phyloP scores from a whole-genome alignment of 2,329 filamentous ascomycete species.

The Trichoderma cornu-damae region DNA sequence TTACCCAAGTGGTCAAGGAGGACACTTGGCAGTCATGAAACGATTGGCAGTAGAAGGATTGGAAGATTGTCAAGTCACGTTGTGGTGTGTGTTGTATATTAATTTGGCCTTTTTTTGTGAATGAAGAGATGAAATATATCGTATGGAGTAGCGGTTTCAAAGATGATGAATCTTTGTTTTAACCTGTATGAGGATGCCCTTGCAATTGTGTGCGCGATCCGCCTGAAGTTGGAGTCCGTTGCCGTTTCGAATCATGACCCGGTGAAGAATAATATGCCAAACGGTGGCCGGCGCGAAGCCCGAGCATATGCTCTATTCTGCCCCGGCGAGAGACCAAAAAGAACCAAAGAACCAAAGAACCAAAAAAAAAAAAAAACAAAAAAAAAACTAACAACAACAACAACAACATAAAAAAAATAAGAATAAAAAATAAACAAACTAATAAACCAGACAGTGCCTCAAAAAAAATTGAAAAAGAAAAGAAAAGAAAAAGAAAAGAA shows the following conservation, averaged over 20 bases:
- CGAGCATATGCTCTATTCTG: neutral
- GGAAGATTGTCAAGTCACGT: neutral
- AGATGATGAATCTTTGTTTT: neutral
- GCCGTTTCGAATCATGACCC: neutral
- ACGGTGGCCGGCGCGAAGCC: neutral
- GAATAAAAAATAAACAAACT: no score
- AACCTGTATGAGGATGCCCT: neutral
- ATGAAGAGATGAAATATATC: slow-evolving; percentile 1
- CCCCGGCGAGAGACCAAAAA: no score
- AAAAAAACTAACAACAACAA: neutral
- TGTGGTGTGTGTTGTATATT: slow-evolving; percentile 1
- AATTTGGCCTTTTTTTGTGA: slow-evolving; percentile 4
- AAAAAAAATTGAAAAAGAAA: no score
- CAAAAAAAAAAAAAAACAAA: no score
- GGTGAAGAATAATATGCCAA: neutral
- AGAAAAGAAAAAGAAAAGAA: neutral
- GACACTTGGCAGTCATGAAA: slow-evolving; percentile 30
- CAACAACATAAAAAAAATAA: neutral
- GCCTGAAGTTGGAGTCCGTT: neutral
- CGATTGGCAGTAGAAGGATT: neutral
- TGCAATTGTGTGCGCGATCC: neutral
- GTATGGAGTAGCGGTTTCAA: neutral
- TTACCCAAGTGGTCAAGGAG: slow-evolving; percentile 25
- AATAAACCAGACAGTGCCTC: slow-evolving; percentile 7
- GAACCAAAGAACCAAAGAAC: no score